Conservation (phyloP, 208 protist genomes). For the Leishmania braziliensis region DNA sequence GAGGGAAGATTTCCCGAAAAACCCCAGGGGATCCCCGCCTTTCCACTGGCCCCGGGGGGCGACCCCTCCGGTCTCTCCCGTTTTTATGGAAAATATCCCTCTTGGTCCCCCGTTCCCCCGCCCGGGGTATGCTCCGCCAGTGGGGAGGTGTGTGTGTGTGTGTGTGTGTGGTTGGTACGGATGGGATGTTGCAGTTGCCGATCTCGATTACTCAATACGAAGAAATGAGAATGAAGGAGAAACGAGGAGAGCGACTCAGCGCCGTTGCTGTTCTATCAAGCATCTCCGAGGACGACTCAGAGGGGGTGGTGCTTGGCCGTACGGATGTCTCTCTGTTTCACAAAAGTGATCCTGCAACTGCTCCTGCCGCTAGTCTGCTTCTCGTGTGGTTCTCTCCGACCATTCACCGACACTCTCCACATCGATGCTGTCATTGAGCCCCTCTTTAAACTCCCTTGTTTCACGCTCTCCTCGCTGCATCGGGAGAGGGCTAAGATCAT, state of each 20-base stretch:
- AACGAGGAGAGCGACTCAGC: not conserved
- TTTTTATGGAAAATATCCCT: too few species aligned
- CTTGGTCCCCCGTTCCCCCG: too few species aligned
- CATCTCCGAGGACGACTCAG: not conserved
- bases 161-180: not conserved
- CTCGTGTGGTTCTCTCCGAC: not conserved
- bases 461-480: not conserved
- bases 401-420: not conserved
- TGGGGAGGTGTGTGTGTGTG: too few species aligned
- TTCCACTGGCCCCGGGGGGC: too few species aligned
- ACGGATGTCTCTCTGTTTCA: not conserved
- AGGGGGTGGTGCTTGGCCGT: not conserved
- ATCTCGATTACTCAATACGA: not conserved
- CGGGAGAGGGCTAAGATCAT: not conserved
- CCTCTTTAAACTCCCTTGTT: too few species aligned
- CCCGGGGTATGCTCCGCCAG: too few species aligned
- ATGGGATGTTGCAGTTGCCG: not conserved
- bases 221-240: not conserved
- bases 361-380: not conserved
- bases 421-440: not conserved
- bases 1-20: too few species aligned
- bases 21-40: too few species aligned
- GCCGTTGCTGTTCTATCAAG: not conserved
- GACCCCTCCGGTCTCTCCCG: too few species aligned
- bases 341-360: not conserved